These are phyloP conservation scores for Saturnispora gosingensis DNA, from an alignment of 805 yeast genomes.

Conservation along the genomic window DNA sequence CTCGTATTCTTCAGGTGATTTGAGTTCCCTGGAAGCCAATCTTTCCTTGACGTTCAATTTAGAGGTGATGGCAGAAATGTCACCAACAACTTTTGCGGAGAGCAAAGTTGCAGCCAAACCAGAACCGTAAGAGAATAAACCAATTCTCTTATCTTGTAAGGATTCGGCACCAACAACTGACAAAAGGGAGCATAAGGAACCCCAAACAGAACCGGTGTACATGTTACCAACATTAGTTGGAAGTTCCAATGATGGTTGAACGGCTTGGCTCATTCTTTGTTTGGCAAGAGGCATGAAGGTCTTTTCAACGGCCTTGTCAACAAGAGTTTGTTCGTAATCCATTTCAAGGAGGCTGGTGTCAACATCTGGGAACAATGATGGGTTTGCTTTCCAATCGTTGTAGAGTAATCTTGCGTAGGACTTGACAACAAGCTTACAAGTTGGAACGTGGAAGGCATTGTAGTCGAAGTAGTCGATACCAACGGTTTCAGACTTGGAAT, in stretches of 20 bases:
- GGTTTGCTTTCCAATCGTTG: constrained; percentile 75
- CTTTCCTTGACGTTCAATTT: constrained; percentile 59
- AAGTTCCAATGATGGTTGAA: constrained; percentile 70
- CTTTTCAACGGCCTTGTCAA: constrained; percentile 78
- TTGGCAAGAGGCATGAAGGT: constrained; percentile 71
- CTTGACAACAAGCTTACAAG: constrained; percentile 89
- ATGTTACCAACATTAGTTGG: constrained; percentile 98
- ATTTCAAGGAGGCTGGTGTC: constrained; percentile 42
- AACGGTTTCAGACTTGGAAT: constrained; percentile 40
- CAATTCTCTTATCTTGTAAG: constrained; percentile 76
- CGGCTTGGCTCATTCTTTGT: constrained; percentile 55
- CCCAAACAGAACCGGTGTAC: constrained; percentile 92
- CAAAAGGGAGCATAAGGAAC: constrained; percentile 75
- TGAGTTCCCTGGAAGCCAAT: constrained; percentile 54
- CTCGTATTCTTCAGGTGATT: constrained; percentile 75
- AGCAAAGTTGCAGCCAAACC: constrained; percentile 91
- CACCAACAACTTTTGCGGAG: constrained; percentile 74
- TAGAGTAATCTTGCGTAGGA: constrained; percentile 86
- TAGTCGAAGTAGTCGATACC: constrained; percentile 78
- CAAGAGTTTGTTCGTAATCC: constrained; percentile 67
- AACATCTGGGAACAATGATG: constrained; percentile 50
- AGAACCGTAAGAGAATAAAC: constrained; percentile 94
- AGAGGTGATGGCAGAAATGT: constrained; percentile 56
- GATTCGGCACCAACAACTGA: constrained; percentile 64
- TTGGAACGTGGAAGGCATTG: constrained; percentile 96